Percentiles rank a stretch among this genome's conserved stretches.
Evolutionary conservation across 371 early-diverging fungal species (phyloP).

Genomic region (Mucor plumbeus): DNA sequence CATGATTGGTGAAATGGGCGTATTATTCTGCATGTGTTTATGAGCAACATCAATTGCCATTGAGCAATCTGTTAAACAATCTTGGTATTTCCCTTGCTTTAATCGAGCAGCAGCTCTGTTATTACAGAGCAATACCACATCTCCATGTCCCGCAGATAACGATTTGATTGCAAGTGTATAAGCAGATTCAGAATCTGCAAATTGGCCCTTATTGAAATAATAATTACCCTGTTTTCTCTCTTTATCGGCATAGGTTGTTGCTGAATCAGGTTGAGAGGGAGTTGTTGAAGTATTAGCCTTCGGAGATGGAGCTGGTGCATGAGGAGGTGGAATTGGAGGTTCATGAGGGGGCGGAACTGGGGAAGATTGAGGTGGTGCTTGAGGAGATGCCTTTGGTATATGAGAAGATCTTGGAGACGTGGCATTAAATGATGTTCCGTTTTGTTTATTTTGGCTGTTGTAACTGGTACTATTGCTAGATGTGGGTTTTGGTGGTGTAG

Average conservation of each 20-base stretch:
- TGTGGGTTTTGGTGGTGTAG: slow-evolving; percentile 16
- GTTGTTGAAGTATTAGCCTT: slow-evolving; percentile 9
- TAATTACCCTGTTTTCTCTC: slow-evolving; percentile 79
- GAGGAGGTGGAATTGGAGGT: slow-evolving; percentile 1
- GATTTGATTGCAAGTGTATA: slow-evolving; percentile 75
- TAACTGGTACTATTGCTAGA: background rate
- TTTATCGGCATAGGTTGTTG: slow-evolving; percentile 29
- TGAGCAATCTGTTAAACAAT: slow-evolving; percentile 68
- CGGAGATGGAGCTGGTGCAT: slow-evolving; percentile 7
- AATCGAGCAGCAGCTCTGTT: slow-evolving; percentile 88
- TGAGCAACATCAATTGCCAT: slow-evolving; percentile 21
- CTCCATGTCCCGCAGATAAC: slow-evolving; percentile 65
- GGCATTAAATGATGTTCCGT: background rate
- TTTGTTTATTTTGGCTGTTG: background rate
- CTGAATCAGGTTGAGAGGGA: slow-evolving; percentile 19
- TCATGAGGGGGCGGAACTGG: slow-evolving; percentile 4
- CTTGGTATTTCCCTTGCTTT: slow-evolving; percentile 86
- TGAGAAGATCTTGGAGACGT: background rate
- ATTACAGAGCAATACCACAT: slow-evolving; percentile 73
- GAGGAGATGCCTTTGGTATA: background rate
- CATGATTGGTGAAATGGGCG: slow-evolving; percentile 47
- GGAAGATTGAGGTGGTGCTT: background rate
- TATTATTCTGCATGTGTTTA: slow-evolving; percentile 9
- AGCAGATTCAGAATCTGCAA: slow-evolving; percentile 74
- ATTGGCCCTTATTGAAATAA: slow-evolving; percentile 88